phyloP scores from a whole-genome alignment of 2,329 filamentous ascomycete species.

The Ceratocystis eucalypticola region DNA sequence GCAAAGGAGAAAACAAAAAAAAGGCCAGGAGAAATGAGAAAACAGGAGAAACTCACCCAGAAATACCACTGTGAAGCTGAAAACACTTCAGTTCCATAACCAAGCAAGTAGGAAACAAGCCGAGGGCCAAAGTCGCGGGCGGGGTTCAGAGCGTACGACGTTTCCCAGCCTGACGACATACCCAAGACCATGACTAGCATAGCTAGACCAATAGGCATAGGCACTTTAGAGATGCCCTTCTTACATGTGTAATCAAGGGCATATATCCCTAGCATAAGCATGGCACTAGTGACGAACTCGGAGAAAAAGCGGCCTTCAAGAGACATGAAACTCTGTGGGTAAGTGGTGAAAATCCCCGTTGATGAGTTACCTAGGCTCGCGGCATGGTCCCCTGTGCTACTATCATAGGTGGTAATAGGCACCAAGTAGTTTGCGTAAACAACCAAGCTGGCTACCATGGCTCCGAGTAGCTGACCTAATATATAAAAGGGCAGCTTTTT shows the following conservation, averaged over 20 bases:
- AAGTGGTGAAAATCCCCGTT: conserved; percentile 60
- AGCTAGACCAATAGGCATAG: conserved; percentile 48
- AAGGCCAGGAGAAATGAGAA: conserved; percentile 8
- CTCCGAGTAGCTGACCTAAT: conserved; percentile 52
- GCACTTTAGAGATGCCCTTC: conserved; percentile 40
- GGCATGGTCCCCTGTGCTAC: conserved; percentile 45
- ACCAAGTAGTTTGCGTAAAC: conserved; percentile 51
- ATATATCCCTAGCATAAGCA: conserved; percentile 61
- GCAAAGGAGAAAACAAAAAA: conserved; percentile 14
- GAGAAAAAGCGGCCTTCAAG: conserved; percentile 56
- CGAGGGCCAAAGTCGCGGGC: conserved; percentile 60
- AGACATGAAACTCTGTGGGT: conserved; percentile 55
- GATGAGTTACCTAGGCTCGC: conserved; percentile 46
- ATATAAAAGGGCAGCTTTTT: conserved; percentile 54
- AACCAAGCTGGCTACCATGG: conserved; percentile 46
- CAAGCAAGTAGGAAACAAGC: conserved; percentile 51
- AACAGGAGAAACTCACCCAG: conserved; percentile 34
- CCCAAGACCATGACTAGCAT: conserved; percentile 63
- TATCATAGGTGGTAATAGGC: conserved; percentile 52
- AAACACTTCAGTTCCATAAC: conserved; percentile 56
- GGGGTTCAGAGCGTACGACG: conserved; percentile 61
- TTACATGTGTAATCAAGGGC: conserved; percentile 44
- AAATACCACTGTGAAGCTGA: conserved; percentile 56
- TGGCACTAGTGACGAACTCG: conserved; percentile 53
- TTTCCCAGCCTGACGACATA: conserved; percentile 65